Base-by-base conservation (phyloP, 2,329 filamentous ascomycete genomes). In the Trichoderma gracile region DNA sequence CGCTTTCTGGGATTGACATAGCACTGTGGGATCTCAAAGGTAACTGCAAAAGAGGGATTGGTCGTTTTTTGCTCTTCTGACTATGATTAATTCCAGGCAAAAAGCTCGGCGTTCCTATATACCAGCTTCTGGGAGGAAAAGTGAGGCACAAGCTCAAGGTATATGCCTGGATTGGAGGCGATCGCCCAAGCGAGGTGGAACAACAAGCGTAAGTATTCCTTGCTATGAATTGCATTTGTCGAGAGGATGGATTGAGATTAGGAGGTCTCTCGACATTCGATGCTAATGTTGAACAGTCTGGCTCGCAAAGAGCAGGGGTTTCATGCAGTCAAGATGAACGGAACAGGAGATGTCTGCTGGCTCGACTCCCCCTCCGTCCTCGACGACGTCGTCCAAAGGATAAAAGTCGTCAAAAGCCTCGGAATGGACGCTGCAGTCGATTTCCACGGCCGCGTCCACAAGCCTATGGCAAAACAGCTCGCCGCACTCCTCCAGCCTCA, bases 381-480 rank as follows among this genome's bases (percentile, higher is more conserved):
- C 0, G 81, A 89, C 50, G 79, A 82, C 5, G 86, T 84, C 50
- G 85, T 92, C 2, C 84, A 90, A 65, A 82, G 90, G 1, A 78
- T 93, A 14, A 86, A 88, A 68, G 80, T 83, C 0, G 90, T 93
- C 10, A 91, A 89, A 72, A 80, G 81, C 0, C 76, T 91, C 0
- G 89, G 89, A 1, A 82, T 93, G 69, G 89, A 93, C 64, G 89
- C 84, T 0, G 91, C 87, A 1, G 81, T 93, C 27, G 91, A 93
- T 70, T 93, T 93, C 74, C 91, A 93, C 72, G 91, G 90, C 3
- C 84, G 89, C 9, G 79, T 92, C 0, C 90, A 93, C 75, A 89
- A 89, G 67, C 88, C 89, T n/a, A 93, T 93, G 89, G 90, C 89
- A 0, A 91, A 90, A 69, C 90, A 93, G 69, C 81, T 93, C 2